Evolutionary conservation across 495 filamentous ascomycete genomes (phyloP).

Genomic region (Aspergillus sclerotioniger): DNA sequence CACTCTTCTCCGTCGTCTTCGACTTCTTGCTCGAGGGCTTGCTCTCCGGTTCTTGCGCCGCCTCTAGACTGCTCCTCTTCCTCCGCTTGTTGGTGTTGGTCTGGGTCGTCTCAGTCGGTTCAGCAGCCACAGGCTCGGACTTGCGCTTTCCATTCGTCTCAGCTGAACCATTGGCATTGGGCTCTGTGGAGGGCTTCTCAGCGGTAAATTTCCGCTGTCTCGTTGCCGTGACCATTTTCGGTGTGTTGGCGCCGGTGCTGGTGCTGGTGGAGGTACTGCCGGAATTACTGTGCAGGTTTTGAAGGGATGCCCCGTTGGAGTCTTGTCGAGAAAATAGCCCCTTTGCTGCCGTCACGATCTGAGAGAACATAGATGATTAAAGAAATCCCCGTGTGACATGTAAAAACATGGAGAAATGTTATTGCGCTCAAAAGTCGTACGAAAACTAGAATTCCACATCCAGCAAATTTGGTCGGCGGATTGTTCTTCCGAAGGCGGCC

Average conservation of each 20-base stretch:
- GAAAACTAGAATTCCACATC: constrained; percentile 15
- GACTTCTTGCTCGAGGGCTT: constrained; percentile 5
- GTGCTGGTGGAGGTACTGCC: constrained; percentile 15
- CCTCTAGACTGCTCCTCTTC: constrained; percentile 33
- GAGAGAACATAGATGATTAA: constrained; percentile 41
- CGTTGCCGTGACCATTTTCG: constrained; percentile 41
- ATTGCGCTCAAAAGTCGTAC: constrained; percentile 15
- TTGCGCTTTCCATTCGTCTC: constrained; percentile 38
- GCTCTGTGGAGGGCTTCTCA: constrained; percentile 13
- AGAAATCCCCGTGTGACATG: constrained; percentile 8
- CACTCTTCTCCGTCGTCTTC: constrained; percentile 12
- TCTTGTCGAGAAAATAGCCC: constrained; percentile 39
- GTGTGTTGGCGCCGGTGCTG: constrained; percentile 9
- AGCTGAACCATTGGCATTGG: constrained; percentile 16
- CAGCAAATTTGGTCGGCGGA: constrained; percentile 38
- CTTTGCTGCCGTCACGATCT: constrained; percentile 46
- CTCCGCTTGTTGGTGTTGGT: constrained; percentile 41
- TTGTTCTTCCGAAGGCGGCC: constrained; percentile 35
- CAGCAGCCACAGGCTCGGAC: constrained; percentile 20
- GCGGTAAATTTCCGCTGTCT: constrained; percentile 27
- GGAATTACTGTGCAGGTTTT: constrained; percentile 18
- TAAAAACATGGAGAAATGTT: constrained; percentile 18
- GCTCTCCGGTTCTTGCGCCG: constrained; percentile 18
- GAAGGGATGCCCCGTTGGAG: constrained; percentile 18
- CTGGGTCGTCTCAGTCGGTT: constrained; percentile 23